A percentile compares a stretch with the other conserved stretches of the same genome.
These are phyloP conservation scores for Calonectria ilicicola DNA, from an alignment of 2,329 filamentous ascomycete genomes.

Conservation along the genomic window DNA sequence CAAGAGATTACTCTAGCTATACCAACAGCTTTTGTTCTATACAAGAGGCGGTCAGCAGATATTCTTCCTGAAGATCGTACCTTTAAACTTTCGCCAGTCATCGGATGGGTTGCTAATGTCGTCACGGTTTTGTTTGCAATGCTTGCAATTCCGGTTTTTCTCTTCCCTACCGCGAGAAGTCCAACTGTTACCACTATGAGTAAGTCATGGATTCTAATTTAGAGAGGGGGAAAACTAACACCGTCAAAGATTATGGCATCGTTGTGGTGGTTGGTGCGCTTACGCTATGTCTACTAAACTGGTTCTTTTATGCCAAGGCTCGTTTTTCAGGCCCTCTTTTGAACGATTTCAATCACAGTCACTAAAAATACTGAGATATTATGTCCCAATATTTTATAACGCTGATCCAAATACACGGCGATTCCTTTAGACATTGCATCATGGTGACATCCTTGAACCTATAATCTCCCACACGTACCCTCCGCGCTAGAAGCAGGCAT, in stretches of 20 bases:
- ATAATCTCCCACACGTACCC: too few relatives aligned
- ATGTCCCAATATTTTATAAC: too few relatives aligned
- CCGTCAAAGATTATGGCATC: not conserved
- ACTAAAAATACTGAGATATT: too few relatives aligned
- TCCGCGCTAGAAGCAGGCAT: too few relatives aligned
- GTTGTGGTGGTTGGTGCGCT: not conserved
- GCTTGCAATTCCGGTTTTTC: not conserved
- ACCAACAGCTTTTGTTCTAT: not conserved
- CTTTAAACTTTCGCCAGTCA: not conserved
- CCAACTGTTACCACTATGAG: slow-evolving; percentile 2
- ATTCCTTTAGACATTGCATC: too few relatives aligned
- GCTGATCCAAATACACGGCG: too few relatives aligned
- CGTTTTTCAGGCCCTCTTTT: not conserved
- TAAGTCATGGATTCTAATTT: not conserved
- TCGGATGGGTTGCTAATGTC: not conserved
- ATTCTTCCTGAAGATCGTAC: not conserved
- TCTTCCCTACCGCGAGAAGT: not conserved
- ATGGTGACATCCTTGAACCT: too few relatives aligned
- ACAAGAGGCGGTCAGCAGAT: not conserved
- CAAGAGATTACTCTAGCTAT: not conserved
- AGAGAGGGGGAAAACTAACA: not conserved
- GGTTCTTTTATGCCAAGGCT: not conserved
- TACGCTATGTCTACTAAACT: not conserved
- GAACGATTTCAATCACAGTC: too few relatives aligned
- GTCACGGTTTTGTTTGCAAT: not conserved